A percentile compares a stretch with the other conserved stretches of the same genome.
These are phyloP conservation scores for Viridothelium virens DNA, from an alignment of 495 filamentous ascomycete species.

Conservation along the genomic window DNA sequence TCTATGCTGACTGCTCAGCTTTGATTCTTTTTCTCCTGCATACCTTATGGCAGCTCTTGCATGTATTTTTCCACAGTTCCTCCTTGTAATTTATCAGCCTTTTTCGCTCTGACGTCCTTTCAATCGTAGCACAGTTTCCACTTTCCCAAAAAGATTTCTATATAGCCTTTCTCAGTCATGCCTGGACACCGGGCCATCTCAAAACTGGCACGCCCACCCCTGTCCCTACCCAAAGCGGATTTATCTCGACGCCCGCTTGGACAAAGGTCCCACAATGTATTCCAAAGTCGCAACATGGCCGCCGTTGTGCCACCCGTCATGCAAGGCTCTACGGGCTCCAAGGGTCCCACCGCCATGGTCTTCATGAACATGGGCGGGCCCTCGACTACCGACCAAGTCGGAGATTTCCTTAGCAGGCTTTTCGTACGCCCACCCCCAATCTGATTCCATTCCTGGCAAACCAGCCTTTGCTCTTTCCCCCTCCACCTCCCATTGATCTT, in stretches of 20 bases:
- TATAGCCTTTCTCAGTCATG: no score
- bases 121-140: no score
- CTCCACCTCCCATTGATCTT: conserved; percentile 16
- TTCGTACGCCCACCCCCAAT: conserved; percentile 54
- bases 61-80: no score
- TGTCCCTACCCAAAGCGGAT: not conserved
- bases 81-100: no score
- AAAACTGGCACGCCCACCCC: no score
- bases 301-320: conserved; percentile 63
- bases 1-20: no score
- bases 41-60: no score
- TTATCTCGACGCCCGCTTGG: not conserved
- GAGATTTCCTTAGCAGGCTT: conserved; percentile 82
- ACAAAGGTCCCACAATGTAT: not conserved
- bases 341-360: conserved; percentile 86
- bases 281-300: conserved; percentile 26
- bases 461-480: not conserved
- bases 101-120: no score
- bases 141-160: no score
- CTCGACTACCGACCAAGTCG: conserved; percentile 78
- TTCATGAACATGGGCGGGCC: conserved; percentile 99
- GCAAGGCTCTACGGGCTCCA: conserved; percentile 54
- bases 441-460: not conserved
- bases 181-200: no score
- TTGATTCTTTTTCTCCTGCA: no score